Evolutionary conservation across 805 yeast genomes (phyloP), one percentile per base, ranked within the genome.

Genomic region (Candida orba): DNA sequence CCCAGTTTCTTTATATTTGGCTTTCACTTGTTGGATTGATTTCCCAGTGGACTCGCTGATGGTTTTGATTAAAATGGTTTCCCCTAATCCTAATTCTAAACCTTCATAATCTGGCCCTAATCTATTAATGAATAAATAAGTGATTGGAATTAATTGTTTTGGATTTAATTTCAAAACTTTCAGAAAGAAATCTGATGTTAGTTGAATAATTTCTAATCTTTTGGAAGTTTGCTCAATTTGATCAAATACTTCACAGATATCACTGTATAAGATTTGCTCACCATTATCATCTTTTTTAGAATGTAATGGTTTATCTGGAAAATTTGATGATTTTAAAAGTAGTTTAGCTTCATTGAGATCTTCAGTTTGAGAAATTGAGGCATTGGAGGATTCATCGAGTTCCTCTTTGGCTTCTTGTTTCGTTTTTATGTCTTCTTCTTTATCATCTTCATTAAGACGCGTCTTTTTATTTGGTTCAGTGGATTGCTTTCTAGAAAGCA

Each of bases 21-120:
- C 68, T 59, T 79, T 89, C 42, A 93, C 75, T 48, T 81, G 86
- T 3, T 78, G 67, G 1, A 78, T 52, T 0, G 90, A 73, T 43
- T 95, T 72, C 1, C 99, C 99, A 15, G 95, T 90, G 40, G 95
- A 78, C 57, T 86, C 95, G 31, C 89, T 79, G 34, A 93, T 78
- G 0, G 98, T 93, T 57, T 90, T 93, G 56, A 90, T 79, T 24
- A 93, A 67, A 10, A 93, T 60, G 3, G 95, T 80, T 62, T 93
- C 99, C 15, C 99, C 99, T 3, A 93, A 71, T 0, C 99, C 99
- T 23, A 93, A 69, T 58, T 93, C 99, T 45, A 91, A 67, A 27
- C 95, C 97, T 58, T 88, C 96, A 58, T 93, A 93, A 60, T 93
- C 99, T 0, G 99, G 99, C 0, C 97, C 96, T 9, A 90, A 66